Base-by-base conservation (phyloP, 2,329 filamentous ascomycete species). In the Aspergillus quadrilineatus region DNA sequence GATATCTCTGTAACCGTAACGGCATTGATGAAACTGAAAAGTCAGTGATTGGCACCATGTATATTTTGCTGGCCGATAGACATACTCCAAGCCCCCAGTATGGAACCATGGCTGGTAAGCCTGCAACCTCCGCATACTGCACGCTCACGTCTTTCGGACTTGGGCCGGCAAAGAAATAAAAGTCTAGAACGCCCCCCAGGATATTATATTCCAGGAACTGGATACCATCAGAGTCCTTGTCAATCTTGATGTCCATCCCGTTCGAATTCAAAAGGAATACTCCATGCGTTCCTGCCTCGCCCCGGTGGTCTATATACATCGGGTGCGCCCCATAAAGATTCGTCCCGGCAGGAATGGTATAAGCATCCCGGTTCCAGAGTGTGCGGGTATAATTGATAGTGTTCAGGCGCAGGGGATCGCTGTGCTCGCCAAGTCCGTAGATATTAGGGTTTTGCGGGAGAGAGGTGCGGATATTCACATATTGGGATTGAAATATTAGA, bases 181-280 rank as follows among this genome's bases (percentile, higher is more conserved):
- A 83, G 69, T 93, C 90, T 1, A 94, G 69, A 17, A 92, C 81
- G 7, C 90, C 90, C 4, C 90, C 89, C 0, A 93, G 79, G 1
- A 85, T 84, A 69, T 92, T 90, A 75, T 92, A 94, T 72, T 92
- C 88, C 4, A 94, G 80, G 56, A 86, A 90, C 68, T 92, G 85
- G 5, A 81, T 79, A 4, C 80, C 77, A 30, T 78, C 71, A 4
- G 77, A 73, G 1, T 82, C 83, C 59, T 85, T 82, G 69, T 90
- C 82, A 69, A 92, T 85, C 63, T 86, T 87, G 69, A 92, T 80
- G 58, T 92, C 88, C 86, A 92, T 92, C 30, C 84, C 88, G 65
- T 90, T 88, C 9, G 85, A 87, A 71, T 89, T 90, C 61, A 89
- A 73, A 17, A 90, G 76, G 68, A 90, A 87, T 2, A 90, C 88